Percentiles rank a stretch among this genome's conserved stretches.
phyloP scores from a whole-genome alignment of 139 green algal genomes.

The Coccomyxa sp. region DNA sequence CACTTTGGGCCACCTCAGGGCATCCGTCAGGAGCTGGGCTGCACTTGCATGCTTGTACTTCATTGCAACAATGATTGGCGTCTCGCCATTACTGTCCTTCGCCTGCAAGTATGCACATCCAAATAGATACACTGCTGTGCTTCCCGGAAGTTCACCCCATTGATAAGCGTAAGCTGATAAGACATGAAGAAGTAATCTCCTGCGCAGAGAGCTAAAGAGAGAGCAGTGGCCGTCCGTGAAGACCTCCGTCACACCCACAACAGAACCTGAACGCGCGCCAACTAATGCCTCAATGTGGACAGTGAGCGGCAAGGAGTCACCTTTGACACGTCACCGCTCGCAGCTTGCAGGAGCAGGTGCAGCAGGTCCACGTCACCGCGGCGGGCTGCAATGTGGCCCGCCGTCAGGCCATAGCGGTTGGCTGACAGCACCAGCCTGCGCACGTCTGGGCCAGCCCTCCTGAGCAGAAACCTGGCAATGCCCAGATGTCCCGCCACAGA shows the following conservation, averaged over 20 bases:
- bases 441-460: slow-evolving; percentile 33
- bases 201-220: slow-evolving; percentile 1
- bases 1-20: neutral
- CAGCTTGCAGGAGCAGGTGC: slow-evolving; percentile 41
- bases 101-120: neutral
- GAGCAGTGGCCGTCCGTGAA: neutral
- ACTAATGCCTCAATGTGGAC: neutral
- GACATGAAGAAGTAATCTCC: neutral
- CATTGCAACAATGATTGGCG: neutral
- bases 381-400: slow-evolving; percentile 73
- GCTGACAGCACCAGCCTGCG: slow-evolving; percentile 24
- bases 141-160: neutral
- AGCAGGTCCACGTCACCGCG: slow-evolving; percentile 49
- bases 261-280: slow-evolving; percentile 1
- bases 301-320: neutral
- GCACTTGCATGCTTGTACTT: neutral
- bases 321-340: slow-evolving; percentile 19
- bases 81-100: neutral
- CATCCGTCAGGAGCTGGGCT: neutral
- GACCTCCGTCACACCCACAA: neutral
- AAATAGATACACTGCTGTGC: too few species aligned
- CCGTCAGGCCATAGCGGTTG: slow-evolving; percentile 60
- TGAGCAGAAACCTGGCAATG: slow-evolving; percentile 48
- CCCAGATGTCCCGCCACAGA: slow-evolving; percentile 55
- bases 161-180: neutral